Evolutionary conservation across 225 moss, liverwort and hornwort genomes (phyloP).

Genomic region (Marchantia polymorpha): DNA sequence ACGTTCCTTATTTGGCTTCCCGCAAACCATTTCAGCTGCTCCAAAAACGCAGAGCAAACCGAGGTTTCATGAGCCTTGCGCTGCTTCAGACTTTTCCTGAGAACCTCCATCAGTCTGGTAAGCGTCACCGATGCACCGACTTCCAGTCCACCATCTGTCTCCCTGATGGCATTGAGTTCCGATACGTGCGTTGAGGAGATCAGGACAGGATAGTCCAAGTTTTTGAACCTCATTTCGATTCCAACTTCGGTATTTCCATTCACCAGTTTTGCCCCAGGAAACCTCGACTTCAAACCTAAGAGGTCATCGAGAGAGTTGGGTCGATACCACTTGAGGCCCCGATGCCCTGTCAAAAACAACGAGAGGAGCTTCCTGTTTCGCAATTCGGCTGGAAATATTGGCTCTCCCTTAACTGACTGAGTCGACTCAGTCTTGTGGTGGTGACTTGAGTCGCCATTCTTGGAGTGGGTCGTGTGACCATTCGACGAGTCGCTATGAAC

Average conservation of each 20-base stretch:
- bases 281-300: constrained; percentile 54
- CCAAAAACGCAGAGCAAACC: constrained; percentile 62
- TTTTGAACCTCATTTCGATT: constrained; percentile 85
- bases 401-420: constrained; percentile 46
- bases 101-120: constrained; percentile 52
- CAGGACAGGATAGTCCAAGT: constrained; percentile 68
- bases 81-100: constrained; percentile 50
- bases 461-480: not conserved
- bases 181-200: constrained; percentile 77
- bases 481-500: not conserved
- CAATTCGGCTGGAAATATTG: constrained; percentile 78
- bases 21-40: constrained; percentile 89
- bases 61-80: constrained; percentile 56
- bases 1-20: constrained; percentile 90
- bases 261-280: constrained; percentile 70
- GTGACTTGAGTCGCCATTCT: not conserved
- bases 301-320: constrained; percentile 66
- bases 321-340: constrained; percentile 78
- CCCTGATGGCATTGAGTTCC: constrained; percentile 52
- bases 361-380: constrained; percentile 49
- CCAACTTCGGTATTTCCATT: constrained; percentile 94
- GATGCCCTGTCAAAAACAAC: constrained; percentile 57
- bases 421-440: constrained; percentile 12
- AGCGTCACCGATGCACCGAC: constrained; percentile 82
- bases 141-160: constrained; percentile 55